These are phyloP conservation scores for Gossypium davidsonii DNA, from an alignment of 441 rosid genomes.

Conservation along the genomic window DNA sequence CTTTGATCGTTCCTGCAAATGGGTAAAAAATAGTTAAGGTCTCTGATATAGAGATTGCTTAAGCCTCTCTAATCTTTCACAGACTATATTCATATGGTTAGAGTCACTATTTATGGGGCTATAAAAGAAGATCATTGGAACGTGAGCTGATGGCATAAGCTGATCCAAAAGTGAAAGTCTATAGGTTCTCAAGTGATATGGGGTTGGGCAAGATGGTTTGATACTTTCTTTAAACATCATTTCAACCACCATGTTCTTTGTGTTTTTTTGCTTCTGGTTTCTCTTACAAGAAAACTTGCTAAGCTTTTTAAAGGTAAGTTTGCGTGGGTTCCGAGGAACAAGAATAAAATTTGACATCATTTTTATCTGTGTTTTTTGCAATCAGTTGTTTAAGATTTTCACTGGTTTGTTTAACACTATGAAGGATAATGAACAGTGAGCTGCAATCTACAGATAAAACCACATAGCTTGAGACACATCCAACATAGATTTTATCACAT, in stretches of 20 bases:
- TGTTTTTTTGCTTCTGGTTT: background rate
- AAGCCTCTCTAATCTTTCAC: slow-evolving; percentile 18
- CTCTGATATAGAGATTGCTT: slow-evolving; percentile 37
- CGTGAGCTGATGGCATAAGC: slow-evolving; percentile 27
- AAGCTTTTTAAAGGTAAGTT: background rate
- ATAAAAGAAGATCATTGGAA: slow-evolving; percentile 35
- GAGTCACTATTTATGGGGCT: slow-evolving; percentile 1
- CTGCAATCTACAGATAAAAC: background rate
- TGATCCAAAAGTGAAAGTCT: slow-evolving; percentile 47
- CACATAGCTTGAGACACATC: background rate
- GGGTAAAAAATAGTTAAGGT: slow-evolving; percentile 42
- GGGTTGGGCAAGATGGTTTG: slow-evolving; percentile 46
- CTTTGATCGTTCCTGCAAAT: slow-evolving; percentile 42
- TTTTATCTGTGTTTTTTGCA: background rate
- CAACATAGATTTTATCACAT: slow-evolving; percentile 1
- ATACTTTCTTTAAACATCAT: slow-evolving; percentile 27
- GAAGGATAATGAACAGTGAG: background rate
- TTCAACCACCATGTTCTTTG: slow-evolving; percentile 30
- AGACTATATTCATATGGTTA: background rate
- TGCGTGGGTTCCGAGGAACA: background rate
- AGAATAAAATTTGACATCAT: background rate
- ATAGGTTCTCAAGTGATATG: slow-evolving; percentile 29
- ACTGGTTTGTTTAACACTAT: background rate
- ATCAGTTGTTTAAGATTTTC: background rate
- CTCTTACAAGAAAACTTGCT: background rate